Percentiles rank a stretch among this genome's conserved stretches.
Evolutionary conservation across 2,329 filamentous ascomycete species (phyloP).

Genomic region (Alternaria sp.): DNA sequence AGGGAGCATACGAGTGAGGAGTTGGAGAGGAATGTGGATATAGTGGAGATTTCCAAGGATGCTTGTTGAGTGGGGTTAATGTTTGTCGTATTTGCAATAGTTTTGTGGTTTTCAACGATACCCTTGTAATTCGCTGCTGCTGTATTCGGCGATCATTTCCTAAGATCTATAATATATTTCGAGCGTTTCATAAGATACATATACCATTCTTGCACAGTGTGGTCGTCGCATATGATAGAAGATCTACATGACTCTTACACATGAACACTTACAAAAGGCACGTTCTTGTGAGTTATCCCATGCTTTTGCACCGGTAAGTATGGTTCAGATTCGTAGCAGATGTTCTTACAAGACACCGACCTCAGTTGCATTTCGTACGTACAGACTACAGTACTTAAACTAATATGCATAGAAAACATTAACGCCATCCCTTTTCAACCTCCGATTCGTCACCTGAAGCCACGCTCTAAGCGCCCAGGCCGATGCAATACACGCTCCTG

Average conservation of each 20-base stretch:
- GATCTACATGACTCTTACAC: neutral
- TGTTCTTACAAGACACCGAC: too few species aligned
- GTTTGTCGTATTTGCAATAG: neutral
- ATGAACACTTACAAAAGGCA: too few species aligned
- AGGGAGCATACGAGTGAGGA: slow-evolving; percentile 41
- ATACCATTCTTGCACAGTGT: neutral
- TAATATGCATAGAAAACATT: too few species aligned
- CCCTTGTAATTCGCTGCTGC: neutral
- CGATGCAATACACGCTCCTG: too few species aligned
- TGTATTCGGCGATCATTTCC: neutral
- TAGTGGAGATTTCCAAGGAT: slow-evolving; percentile 26
- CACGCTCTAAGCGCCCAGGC: too few species aligned
- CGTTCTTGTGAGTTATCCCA: too few species aligned
- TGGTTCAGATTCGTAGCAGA: too few species aligned
- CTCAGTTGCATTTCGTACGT: too few species aligned
- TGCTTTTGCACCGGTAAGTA: too few species aligned
- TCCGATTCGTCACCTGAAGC: too few species aligned
- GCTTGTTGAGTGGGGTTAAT: neutral
- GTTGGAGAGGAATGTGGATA: slow-evolving; percentile 39
- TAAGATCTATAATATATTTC: neutral
- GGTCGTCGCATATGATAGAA: neutral
- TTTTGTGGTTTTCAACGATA: neutral
- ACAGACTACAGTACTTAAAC: too few species aligned
- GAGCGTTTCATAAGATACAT: neutral
- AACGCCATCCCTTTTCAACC: too few species aligned